A percentile compares a stretch with the other conserved stretches of the same genome.
These are phyloP conservation scores for Corchorus capsularis DNA, from an alignment of 345 rosid species.

Conservation along the genomic window DNA sequence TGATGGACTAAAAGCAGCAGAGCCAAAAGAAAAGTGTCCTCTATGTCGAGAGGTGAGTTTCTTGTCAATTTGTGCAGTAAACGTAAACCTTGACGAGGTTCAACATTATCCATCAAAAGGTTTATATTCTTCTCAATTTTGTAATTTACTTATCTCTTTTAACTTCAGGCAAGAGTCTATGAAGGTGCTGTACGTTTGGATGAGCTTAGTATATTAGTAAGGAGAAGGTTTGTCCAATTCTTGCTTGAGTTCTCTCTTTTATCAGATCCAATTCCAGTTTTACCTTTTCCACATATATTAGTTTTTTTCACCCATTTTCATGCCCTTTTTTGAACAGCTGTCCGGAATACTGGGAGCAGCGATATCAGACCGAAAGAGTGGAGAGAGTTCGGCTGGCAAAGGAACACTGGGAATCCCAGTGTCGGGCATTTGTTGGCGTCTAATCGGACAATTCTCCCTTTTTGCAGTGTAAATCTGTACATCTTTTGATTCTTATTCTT, in stretches of 20 bases:
- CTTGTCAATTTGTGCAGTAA: background rate
- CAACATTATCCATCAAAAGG: background rate
- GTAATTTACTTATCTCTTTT: background rate
- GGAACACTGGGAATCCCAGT: conserved; percentile 84
- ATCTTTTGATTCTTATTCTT: background rate
- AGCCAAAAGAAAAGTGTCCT: conserved; percentile 74
- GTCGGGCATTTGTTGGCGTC: conserved; percentile 65
- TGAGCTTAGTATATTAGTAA: conserved; percentile 66
- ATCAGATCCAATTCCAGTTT: background rate
- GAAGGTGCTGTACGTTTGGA: conserved; percentile 80
- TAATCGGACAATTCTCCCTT: conserved; percentile 19
- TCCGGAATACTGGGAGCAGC: conserved; percentile 68
- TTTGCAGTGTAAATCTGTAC: background rate
- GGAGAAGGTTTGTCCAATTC: conserved; percentile 53
- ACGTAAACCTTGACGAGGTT: background rate
- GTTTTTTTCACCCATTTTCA: background rate
- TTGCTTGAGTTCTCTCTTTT: background rate
- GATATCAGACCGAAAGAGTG: conserved; percentile 63
- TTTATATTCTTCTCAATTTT: background rate
- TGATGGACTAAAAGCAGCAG: conserved; percentile 70
- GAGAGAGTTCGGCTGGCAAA: conserved; percentile 73
- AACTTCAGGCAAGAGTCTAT: conserved; percentile 57
- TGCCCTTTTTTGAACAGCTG: conserved; percentile 53
- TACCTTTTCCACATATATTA: background rate
- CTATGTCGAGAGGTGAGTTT: conserved; percentile 80